A percentile compares a stretch with the other conserved stretches of the same genome.
Conservation (phyloP, 2,329 filamentous ascomycete genomes). For the Myotisia sp. region DNA sequence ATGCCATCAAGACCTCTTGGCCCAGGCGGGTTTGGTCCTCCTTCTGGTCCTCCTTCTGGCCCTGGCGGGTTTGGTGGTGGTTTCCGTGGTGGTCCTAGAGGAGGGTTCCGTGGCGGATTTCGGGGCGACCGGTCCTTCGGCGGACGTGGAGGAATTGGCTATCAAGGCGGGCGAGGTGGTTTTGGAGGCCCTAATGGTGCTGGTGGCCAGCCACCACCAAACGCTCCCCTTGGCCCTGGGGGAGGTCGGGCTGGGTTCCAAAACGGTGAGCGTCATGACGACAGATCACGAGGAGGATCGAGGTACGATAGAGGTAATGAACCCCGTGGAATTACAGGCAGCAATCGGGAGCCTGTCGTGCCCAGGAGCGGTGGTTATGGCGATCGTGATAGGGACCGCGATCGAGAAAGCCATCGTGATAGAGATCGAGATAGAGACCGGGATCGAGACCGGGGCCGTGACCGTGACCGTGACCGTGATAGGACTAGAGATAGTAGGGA, state of each 20-base stretch:
- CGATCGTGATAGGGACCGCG: conserved; percentile 40
- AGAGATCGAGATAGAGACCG: conserved; percentile 29
- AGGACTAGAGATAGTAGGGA: conserved; percentile 39
- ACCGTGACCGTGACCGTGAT: conserved; percentile 39
- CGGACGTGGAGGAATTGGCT: conserved; percentile 40
- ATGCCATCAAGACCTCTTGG: conserved; percentile 56
- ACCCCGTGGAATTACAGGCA: conserved; percentile 47
- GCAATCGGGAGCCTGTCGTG: conserved; percentile 73
- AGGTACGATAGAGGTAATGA: conserved; percentile 37
- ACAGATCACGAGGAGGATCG: conserved; percentile 38
- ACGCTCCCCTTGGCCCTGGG: conserved; percentile 40
- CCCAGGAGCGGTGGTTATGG: conserved; percentile 43
- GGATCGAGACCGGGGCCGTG: conserved; percentile 18
- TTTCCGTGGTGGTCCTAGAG: conserved; percentile 33
- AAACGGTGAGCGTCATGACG: conserved; percentile 43
- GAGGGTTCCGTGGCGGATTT: conserved; percentile 39
- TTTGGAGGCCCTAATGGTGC: conserved; percentile 27
- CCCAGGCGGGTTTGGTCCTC: conserved; percentile 43
- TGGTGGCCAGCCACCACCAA: conserved; percentile 32
- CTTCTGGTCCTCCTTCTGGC: conserved; percentile 43
- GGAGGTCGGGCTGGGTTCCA: conserved; percentile 30
- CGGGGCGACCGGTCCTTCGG: conserved; percentile 39
- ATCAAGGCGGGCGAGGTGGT: conserved; percentile 43
- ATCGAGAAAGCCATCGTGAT: conserved; percentile 42
- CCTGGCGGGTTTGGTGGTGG: conserved; percentile 42